These are phyloP conservation scores for Phytophthora ohioensis DNA, from an alignment of 352 stramenopile genomes.

Conservation along the genomic window DNA sequence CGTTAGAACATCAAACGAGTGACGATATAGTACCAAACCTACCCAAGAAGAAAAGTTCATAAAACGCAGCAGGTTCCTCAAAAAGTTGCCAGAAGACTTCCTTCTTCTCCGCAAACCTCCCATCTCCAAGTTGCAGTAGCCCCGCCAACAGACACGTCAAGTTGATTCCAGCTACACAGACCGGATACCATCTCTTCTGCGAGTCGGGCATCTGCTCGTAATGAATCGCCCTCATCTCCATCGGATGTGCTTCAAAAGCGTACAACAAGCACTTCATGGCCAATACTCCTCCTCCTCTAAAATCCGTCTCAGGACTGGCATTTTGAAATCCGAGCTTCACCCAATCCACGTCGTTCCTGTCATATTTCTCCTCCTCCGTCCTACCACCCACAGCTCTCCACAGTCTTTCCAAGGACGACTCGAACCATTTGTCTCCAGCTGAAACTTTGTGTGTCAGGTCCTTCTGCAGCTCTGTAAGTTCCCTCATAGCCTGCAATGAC, in stretches of 20 bases:
- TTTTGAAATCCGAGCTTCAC: slow-evolving; percentile 83
- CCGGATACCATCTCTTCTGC: slow-evolving; percentile 73
- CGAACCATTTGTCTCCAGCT: slow-evolving; percentile 68
- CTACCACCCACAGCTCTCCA: slow-evolving; percentile 57
- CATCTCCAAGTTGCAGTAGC: slow-evolving; percentile 72
- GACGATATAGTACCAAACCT: background rate
- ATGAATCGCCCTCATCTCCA: slow-evolving; percentile 75
- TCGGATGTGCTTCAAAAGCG: slow-evolving; percentile 75
- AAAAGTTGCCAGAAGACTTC: slow-evolving; percentile 78
- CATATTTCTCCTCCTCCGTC: slow-evolving; percentile 35
- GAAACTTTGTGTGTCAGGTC: slow-evolving; percentile 75
- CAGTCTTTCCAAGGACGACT: slow-evolving; percentile 64
- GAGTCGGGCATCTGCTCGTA: slow-evolving; percentile 50
- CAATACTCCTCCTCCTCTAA: slow-evolving; percentile 78
- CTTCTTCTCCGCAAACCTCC: slow-evolving; percentile 50
- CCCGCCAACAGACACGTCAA: slow-evolving; percentile 83
- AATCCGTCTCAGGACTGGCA: slow-evolving; percentile 82
- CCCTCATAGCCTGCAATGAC: slow-evolving; percentile 42
- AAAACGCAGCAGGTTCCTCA: slow-evolving; percentile 86
- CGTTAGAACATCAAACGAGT: background rate
- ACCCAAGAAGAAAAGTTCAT: slow-evolving; percentile 80
- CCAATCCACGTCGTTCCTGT: slow-evolving; percentile 65
- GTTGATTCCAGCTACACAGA: slow-evolving; percentile 87
- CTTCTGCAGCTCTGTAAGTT: slow-evolving; percentile 66
- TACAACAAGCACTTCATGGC: slow-evolving; percentile 90